Conservation (phyloP, 148 eudicot species). For the Nepenthes mirabilis region DNA sequence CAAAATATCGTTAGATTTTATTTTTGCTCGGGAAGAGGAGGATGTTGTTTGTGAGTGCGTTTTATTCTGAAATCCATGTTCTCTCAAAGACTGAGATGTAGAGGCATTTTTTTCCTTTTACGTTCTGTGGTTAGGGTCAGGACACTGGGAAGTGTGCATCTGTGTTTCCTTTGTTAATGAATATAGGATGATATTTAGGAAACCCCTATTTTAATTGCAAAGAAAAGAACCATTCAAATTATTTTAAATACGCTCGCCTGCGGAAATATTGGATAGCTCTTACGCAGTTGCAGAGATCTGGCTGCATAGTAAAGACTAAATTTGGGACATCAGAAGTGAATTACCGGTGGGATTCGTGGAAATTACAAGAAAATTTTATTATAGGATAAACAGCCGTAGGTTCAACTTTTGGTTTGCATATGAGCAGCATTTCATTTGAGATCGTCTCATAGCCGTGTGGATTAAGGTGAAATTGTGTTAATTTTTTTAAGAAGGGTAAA, state of each 20-base stretch:
- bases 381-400: no score
- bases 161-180: neutral
- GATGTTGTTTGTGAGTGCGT: neutral
- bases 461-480: neutral
- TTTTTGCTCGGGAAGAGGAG: slow-evolving; percentile 3
- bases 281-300: neutral
- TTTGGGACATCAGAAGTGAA: no score
- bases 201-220: slow-evolving; percentile 5
- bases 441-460: no score
- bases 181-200: neutral
- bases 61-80: slow-evolving; percentile 3
- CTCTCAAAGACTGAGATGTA: slow-evolving; percentile 11
- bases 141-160: neutral
- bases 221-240: neutral
- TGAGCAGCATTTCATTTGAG: no score
- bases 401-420: no score
- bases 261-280: neutral
- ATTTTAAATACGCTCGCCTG: neutral
- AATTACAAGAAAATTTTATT: neutral
- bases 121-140: neutral
- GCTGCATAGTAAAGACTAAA: neutral
- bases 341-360: no score
- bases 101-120: neutral
- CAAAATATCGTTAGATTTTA: no score
- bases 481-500: neutral